These are phyloP conservation scores for Begonia masoniana DNA, from an alignment of 306 rosid genomes.

Conservation along the genomic window DNA sequence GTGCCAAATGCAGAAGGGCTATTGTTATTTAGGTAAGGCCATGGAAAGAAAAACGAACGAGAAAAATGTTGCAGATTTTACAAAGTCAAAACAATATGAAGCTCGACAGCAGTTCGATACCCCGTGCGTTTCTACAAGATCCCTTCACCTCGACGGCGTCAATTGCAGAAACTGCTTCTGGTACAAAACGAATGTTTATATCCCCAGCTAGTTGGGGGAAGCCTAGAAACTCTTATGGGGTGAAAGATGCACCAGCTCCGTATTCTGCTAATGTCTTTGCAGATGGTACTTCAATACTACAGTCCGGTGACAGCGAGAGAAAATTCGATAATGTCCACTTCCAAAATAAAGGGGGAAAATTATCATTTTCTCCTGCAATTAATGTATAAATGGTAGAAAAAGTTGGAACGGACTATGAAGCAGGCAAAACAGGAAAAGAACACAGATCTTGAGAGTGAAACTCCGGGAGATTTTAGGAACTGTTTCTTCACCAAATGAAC, in stretches of 20 bases:
- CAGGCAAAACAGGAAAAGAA: conserved; percentile 37
- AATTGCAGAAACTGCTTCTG: conserved; percentile 25
- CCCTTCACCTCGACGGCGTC: conserved; percentile 24
- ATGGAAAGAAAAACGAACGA: conserved; percentile 20
- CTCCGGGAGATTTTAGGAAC: conserved; percentile 77
- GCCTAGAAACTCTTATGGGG: conserved; percentile 23
- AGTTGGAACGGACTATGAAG: conserved; percentile 22
- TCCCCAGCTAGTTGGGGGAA: conserved; percentile 28
- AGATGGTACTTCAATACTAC: conserved; percentile 24
- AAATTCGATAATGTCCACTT: conserved; percentile 25
- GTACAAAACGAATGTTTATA: conserved; percentile 25
- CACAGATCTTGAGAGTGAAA: conserved; percentile 66
- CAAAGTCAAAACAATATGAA: conserved; percentile 21
- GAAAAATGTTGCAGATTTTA: conserved; percentile 24
- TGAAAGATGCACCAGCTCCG: conserved; percentile 23
- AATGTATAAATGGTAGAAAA: conserved; percentile 27
- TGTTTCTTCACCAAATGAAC: conserved; percentile 39
- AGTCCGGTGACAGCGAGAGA: conserved; percentile 29
- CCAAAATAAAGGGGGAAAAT: conserved; percentile 34
- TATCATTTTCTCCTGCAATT: conserved; percentile 28
- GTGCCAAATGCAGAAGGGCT: conserved; percentile 30
- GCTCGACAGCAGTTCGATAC: conserved; percentile 23
- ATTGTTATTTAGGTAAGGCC: conserved; percentile 21
- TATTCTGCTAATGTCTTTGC: conserved; percentile 21
- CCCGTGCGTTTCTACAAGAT: conserved; percentile 38